phyloP scores from a whole-genome alignment of 371 early-diverging fungal genomes.

The Umbelopsis sp. region DNA sequence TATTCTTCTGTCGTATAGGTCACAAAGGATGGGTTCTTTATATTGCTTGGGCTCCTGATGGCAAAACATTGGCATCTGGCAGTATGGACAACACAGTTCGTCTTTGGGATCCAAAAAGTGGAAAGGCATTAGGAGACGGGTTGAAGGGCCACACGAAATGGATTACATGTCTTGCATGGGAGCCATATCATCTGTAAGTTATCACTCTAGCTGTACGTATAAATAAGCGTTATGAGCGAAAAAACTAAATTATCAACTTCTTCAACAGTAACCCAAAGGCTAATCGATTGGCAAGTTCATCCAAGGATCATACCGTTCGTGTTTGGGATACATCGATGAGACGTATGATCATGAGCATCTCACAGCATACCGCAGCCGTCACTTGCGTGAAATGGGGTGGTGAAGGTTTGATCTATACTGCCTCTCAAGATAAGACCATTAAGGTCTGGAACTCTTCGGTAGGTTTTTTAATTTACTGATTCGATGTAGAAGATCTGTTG shows the following conservation, averaged over 20 bases:
- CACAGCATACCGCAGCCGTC: slow-evolving; percentile 91
- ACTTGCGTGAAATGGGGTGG: slow-evolving; percentile 96
- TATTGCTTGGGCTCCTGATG: slow-evolving; percentile 95
- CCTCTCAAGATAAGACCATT: slow-evolving; percentile 91
- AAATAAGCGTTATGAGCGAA: background rate
- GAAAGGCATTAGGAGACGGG: slow-evolving; percentile 79
- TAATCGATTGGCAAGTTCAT: slow-evolving; percentile 87
- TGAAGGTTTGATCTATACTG: slow-evolving; percentile 90
- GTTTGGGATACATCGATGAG: slow-evolving; percentile 93
- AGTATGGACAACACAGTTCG: slow-evolving; percentile 93
- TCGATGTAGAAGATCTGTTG: background rate
- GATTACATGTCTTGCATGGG: slow-evolving; percentile 92
- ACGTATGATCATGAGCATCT: slow-evolving; percentile 75
- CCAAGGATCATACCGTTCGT: slow-evolving; percentile 95
- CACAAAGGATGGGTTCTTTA: slow-evolving; percentile 94
- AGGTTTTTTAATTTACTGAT: background rate
- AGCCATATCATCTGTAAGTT: slow-evolving; percentile 83
- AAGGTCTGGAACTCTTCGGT: slow-evolving; percentile 85
- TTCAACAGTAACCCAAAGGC: slow-evolving; percentile 65
- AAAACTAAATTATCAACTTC: slow-evolving; percentile 16
- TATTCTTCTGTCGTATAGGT: slow-evolving; percentile 45
- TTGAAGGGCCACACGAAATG: slow-evolving; percentile 87
- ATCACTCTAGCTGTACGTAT: background rate
- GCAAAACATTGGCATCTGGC: slow-evolving; percentile 84
- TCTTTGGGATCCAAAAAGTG: slow-evolving; percentile 87